phyloP scores from a whole-genome alignment of 495 filamentous ascomycete genomes.

The Neurospora sp. region DNA sequence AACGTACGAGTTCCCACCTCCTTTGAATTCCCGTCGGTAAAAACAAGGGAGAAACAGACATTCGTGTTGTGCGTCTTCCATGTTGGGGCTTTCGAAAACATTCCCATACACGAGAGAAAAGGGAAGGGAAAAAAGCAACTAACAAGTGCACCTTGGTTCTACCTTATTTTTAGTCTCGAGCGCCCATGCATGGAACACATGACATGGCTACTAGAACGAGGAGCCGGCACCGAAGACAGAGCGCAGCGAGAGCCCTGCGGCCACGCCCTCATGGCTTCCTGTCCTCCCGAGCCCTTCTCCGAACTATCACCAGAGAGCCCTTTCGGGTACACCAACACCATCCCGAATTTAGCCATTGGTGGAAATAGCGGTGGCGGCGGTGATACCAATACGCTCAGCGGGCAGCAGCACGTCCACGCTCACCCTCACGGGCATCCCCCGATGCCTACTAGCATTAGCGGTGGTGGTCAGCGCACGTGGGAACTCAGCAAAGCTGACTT shows the following conservation, averaged over 20 bases:
- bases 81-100: not conserved
- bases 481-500: conserved; percentile 67
- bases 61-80: not conserved
- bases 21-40: not conserved
- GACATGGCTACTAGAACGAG: conserved; percentile 57
- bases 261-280: conserved; percentile 84
- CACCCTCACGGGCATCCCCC: not conserved
- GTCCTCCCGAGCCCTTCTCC: conserved; percentile 54
- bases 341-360: not conserved
- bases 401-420: not conserved
- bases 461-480: conserved; percentile 47
- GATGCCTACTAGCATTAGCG: not conserved
- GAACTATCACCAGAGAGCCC: conserved; percentile 38
- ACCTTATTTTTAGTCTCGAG: conserved; percentile 62
- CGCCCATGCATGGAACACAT: conserved; percentile 91
- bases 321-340: conserved; percentile 32
- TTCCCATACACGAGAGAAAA: not conserved
- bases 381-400: conserved; percentile 2
- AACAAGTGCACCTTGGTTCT: conserved; percentile 7
- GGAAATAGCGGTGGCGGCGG: conserved; percentile 1
- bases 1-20: conserved; percentile 57
- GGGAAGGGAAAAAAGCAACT: conserved; percentile 6
- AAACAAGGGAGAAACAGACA: not conserved
- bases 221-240: conserved; percentile 36
- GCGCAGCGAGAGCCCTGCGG: conserved; percentile 43